Evolutionary conservation across 306 rosid genomes (phyloP).

Genomic region (Mucuna pruriens): DNA sequence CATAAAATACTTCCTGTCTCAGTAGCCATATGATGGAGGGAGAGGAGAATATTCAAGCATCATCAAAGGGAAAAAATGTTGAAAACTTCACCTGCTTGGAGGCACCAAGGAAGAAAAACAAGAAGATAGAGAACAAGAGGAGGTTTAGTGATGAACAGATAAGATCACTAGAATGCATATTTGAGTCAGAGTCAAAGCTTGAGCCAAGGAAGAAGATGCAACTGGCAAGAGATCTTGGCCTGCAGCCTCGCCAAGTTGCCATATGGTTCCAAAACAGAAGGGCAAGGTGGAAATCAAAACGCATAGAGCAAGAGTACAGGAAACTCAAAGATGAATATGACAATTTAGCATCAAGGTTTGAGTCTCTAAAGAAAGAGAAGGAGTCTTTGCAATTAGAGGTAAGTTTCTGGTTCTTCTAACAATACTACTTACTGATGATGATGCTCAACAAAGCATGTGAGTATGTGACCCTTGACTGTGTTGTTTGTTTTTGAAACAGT

Average conservation of each 20-base stretch:
- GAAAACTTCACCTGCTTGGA: conserved; percentile 43
- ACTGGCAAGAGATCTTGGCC: conserved; percentile 80
- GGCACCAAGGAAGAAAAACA: conserved; percentile 56
- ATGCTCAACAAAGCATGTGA: conserved; percentile 15
- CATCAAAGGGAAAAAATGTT: conserved; percentile 42
- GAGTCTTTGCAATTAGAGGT: conserved; percentile 79
- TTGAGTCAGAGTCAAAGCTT: conserved; percentile 80
- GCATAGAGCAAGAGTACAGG: conserved; percentile 72
- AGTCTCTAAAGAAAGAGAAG: conserved; percentile 75
- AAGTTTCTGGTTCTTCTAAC: conserved; percentile 26
- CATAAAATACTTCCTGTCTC: conserved; percentile 3
- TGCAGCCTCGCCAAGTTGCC: conserved; percentile 94
- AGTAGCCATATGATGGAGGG: conserved; percentile 57
- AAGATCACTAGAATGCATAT: conserved; percentile 68
- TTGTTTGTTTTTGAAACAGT: conserved; percentile 50
- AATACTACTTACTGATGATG: not conserved
- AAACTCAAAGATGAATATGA: conserved; percentile 73
- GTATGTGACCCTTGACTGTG: not conserved
- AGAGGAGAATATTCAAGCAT: conserved; percentile 49
- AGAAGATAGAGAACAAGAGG: conserved; percentile 61
- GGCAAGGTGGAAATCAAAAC: conserved; percentile 95
- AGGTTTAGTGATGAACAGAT: conserved; percentile 88
- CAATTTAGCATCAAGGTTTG: conserved; percentile 58
- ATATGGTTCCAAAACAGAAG: conserved; percentile 97
- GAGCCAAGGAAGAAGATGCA: conserved; percentile 85